phyloP scores from a whole-genome alignment of 2,329 filamentous ascomycete species.

The Escovopsis sp. region DNA sequence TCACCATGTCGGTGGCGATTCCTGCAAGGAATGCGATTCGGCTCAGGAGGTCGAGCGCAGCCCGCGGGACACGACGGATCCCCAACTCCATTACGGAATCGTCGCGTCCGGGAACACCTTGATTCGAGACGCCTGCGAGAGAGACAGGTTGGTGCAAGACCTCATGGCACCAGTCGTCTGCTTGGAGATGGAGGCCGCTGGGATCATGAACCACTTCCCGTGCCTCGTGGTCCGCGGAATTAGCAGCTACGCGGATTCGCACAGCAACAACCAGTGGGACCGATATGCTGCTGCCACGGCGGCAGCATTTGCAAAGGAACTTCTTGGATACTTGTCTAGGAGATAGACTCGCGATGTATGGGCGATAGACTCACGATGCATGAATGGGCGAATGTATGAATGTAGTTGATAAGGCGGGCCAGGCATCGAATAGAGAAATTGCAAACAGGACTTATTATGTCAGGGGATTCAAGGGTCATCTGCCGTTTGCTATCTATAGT shows the following conservation, averaged over 20 bases:
- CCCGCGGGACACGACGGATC: neutral
- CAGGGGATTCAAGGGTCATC: too few relatives aligned
- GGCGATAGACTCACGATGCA: too few relatives aligned
- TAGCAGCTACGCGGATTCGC: constrained; percentile 24
- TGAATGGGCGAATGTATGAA: too few relatives aligned
- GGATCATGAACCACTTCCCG: constrained; percentile 12
- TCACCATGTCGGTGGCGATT: neutral
- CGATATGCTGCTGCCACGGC: constrained; percentile 19
- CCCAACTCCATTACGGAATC: neutral
- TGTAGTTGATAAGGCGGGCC: too few relatives aligned
- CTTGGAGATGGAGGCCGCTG: constrained; percentile 10
- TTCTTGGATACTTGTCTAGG: neutral
- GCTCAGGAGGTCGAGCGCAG: neutral
- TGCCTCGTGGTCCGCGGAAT: constrained; percentile 24
- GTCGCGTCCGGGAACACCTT: constrained; percentile 19
- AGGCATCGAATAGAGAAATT: too few relatives aligned
- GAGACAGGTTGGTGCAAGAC: constrained; percentile 15
- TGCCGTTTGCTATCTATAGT: too few relatives aligned
- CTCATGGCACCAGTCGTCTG: constrained; percentile 8
- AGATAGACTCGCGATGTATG: too few relatives aligned
- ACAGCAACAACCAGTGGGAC: constrained; percentile 24
- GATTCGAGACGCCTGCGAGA: constrained; percentile 16
- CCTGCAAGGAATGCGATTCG: too few relatives aligned
- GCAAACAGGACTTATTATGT: too few relatives aligned
- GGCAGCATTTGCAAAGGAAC: constrained; percentile 15